phyloP scores from a whole-genome alignment of 2,329 filamentous ascomycete species.

The Eutypa lata region DNA sequence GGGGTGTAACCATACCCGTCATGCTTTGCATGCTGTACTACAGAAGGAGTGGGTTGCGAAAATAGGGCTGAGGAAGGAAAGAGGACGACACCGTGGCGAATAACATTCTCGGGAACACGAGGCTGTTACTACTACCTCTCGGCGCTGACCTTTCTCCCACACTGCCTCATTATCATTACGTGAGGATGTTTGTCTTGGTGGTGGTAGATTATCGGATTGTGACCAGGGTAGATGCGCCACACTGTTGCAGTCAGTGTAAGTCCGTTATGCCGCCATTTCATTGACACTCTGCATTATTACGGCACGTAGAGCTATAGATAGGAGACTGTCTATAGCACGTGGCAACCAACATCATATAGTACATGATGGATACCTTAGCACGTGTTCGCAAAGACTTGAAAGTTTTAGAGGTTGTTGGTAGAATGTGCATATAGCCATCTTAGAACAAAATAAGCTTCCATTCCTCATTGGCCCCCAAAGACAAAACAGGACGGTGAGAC shows the following conservation, averaged over 20 bases:
- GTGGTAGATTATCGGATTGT: too few species aligned
- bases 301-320: too few species aligned
- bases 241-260: not conserved
- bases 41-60: not conserved
- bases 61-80: not conserved
- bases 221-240: not conserved
- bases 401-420: too few species aligned
- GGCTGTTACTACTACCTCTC: not conserved
- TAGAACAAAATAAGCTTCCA: too few species aligned
- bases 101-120: not conserved
- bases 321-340: not conserved
- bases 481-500: too few species aligned
- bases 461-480: too few species aligned
- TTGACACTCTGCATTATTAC: not conserved
- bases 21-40: not conserved
- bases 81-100: not conserved
- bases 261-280: too few species aligned
- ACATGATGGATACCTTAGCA: too few species aligned
- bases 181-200: not conserved
- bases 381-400: too few species aligned
- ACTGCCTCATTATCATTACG: not conserved
- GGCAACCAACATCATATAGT: not conserved
- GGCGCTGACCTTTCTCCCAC: not conserved
- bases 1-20: too few species aligned
- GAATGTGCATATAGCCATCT: too few species aligned